Evolutionary conservation across 441 rosid species (phyloP).

Genomic region (Eutrema salsugineum): DNA sequence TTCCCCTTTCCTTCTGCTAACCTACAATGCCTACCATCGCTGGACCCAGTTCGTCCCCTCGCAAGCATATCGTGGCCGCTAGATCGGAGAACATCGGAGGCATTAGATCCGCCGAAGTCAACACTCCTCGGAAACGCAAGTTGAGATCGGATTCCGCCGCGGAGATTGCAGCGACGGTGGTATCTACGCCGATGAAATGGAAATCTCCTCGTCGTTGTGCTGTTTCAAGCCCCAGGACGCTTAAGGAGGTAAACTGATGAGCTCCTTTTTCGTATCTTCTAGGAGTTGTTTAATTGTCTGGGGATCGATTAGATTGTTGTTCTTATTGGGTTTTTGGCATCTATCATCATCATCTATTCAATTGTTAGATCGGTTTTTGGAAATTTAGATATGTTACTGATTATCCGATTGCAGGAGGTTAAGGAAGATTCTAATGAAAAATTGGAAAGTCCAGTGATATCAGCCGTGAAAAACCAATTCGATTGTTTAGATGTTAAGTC

Average conservation of each 20-base stretch:
- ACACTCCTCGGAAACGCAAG: slow-evolving; percentile 51
- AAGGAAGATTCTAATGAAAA: slow-evolving; percentile 28
- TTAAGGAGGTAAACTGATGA: slow-evolving; percentile 29
- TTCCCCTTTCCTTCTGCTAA: neutral
- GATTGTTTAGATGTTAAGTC: slow-evolving; percentile 25
- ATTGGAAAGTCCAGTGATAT: slow-evolving; percentile 20
- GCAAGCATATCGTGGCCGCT: slow-evolving; percentile 28
- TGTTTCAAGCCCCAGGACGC: slow-evolving; percentile 35
- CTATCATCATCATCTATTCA: neutral
- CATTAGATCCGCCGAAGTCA: slow-evolving; percentile 35
- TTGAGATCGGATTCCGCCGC: slow-evolving; percentile 44
- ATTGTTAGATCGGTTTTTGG: neutral
- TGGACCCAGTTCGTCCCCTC: slow-evolving; percentile 37
- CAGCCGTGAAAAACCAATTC: slow-evolving; percentile 26
- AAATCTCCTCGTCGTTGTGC: slow-evolving; percentile 56
- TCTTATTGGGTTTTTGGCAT: neutral
- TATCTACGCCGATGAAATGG: slow-evolving; percentile 40
- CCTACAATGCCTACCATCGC: slow-evolving; percentile 59
- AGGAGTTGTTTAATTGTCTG: neutral
- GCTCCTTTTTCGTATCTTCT: neutral
- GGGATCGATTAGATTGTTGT: neutral
- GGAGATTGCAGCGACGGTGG: slow-evolving; percentile 3
- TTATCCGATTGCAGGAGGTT: slow-evolving; percentile 32
- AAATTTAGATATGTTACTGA: neutral
- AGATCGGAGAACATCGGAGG: slow-evolving; percentile 25